A percentile compares a stretch with the other conserved stretches of the same genome.
phyloP scores from a whole-genome alignment of 2,329 filamentous ascomycete species.

The Alternaria gaisen region DNA sequence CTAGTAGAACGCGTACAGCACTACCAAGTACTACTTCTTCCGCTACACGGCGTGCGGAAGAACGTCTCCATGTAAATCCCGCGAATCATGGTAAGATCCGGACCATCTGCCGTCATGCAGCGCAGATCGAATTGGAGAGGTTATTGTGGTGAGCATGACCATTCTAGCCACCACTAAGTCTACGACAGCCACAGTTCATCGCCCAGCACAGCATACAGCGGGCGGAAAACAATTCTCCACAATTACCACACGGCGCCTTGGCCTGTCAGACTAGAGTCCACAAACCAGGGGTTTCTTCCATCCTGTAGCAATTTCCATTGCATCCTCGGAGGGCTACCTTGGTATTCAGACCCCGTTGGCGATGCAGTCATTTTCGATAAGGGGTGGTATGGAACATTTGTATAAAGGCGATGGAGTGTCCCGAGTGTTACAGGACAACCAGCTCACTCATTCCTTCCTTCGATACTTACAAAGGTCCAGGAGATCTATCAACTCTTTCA shows the following conservation, averaged over 20 bases:
- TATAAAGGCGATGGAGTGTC: slow-evolving; percentile 6
- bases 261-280: slow-evolving; percentile 3
- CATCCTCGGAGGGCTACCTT: not conserved
- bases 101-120: not conserved
- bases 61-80: not conserved
- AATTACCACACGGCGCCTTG: slow-evolving; percentile 13
- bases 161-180: slow-evolving; percentile 14
- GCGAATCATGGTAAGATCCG: slow-evolving; percentile 3
- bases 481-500: slow-evolving; percentile 1
- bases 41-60: not conserved
- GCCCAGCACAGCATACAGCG: slow-evolving; percentile 4
- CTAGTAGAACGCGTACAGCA: not conserved
- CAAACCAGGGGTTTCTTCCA: slow-evolving; percentile 2
- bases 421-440: not conserved
- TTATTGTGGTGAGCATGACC: slow-evolving; percentile 4
- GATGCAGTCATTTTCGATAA: slow-evolving; percentile 4
- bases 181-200: slow-evolving; percentile 5
- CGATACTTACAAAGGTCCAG: slow-evolving; percentile 1
- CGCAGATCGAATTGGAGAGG: not conserved
- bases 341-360: not conserved
- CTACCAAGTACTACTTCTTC: not conserved
- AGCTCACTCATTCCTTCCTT: slow-evolving; percentile 2
- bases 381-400: not conserved
- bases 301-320: slow-evolving; percentile 14
- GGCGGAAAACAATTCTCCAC: slow-evolving; percentile 18